Percentiles rank a stretch among this genome's conserved stretches.
Evolutionary conservation across 768 basidiomycete species (phyloP).

Genomic region (Lactarius psammicola): DNA sequence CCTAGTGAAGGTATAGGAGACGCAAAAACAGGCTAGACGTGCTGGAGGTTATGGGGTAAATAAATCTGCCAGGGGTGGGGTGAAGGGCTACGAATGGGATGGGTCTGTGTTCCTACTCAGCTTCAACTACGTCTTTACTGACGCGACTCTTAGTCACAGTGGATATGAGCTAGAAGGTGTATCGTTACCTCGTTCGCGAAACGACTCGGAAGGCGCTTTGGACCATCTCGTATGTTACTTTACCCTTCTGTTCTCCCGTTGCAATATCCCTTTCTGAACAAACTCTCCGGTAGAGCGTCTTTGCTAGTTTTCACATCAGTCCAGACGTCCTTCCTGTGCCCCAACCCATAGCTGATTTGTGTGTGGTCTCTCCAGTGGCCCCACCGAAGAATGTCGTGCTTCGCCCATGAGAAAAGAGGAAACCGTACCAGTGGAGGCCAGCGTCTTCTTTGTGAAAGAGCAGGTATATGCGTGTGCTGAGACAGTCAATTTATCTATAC

Average conservation of each 20-base stretch:
- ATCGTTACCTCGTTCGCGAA: conserved; percentile 84
- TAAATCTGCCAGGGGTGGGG: conserved; percentile 80
- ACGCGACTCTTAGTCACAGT: conserved; percentile 38
- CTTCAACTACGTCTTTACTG: background rate
- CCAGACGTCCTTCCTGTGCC: conserved; percentile 63
- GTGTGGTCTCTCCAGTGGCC: conserved; percentile 52
- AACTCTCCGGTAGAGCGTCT: conserved; percentile 81
- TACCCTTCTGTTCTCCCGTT: background rate
- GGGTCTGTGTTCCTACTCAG: conserved; percentile 47
- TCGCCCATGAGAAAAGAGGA: conserved; percentile 31
- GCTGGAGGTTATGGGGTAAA: conserved; percentile 75
- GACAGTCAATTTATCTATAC: background rate
- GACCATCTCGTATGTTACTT: conserved; percentile 69
- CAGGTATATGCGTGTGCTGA: conserved; percentile 48
- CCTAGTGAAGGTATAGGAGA: conserved; percentile 29
- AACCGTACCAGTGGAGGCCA: conserved; percentile 60
- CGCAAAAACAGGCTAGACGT: conserved; percentile 49
- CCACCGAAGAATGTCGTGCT: conserved; percentile 34
- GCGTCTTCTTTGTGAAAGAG: conserved; percentile 60
- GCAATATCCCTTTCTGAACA: background rate
- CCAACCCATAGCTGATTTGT: conserved; percentile 72
- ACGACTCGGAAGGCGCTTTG: conserved; percentile 74
- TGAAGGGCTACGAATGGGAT: conserved; percentile 76
- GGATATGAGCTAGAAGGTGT: conserved; percentile 62
- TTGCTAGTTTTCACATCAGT: too few relatives aligned